phyloP scores from a whole-genome alignment of 805 yeast genomes.

The Debaryomyces prosopidis region DNA sequence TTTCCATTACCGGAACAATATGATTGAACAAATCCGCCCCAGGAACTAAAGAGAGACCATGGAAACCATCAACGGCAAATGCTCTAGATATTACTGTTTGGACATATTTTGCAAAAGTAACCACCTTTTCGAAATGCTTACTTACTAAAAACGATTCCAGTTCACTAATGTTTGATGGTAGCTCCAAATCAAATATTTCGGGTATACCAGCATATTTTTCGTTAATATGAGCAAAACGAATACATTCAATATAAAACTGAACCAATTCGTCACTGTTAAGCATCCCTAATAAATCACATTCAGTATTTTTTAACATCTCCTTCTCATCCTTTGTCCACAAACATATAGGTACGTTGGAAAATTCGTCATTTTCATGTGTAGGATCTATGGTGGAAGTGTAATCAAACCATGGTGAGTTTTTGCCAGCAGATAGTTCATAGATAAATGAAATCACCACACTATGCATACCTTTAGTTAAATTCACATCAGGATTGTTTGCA shows the following conservation, averaged over 20 bases:
- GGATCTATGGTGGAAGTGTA: slow-evolving; percentile 59
- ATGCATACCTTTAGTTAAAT: slow-evolving; percentile 52
- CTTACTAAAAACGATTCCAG: slow-evolving; percentile 15
- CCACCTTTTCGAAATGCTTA: slow-evolving; percentile 26
- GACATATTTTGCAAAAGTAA: slow-evolving; percentile 55
- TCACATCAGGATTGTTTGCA: slow-evolving; percentile 29
- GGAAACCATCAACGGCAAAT: slow-evolving; percentile 75
- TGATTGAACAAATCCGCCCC: slow-evolving; percentile 92
- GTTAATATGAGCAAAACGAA: slow-evolving; percentile 40
- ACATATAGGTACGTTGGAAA: slow-evolving; percentile 55
- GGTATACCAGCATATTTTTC: slow-evolving; percentile 35
- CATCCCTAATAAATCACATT: slow-evolving; percentile 59
- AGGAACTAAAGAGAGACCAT: slow-evolving; percentile 79
- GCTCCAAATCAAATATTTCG: slow-evolving; percentile 22
- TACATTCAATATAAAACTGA: slow-evolving; percentile 38
- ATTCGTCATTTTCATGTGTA: slow-evolving; percentile 23
- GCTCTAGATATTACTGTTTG: slow-evolving; percentile 74
- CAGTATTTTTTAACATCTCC: slow-evolving; percentile 55
- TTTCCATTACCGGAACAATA: slow-evolving; percentile 31
- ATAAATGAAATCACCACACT: slow-evolving; percentile 68
- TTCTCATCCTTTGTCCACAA: slow-evolving; percentile 61
- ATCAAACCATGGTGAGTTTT: slow-evolving; percentile 77
- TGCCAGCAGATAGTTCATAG: slow-evolving; percentile 62
- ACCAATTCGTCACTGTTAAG: slow-evolving; percentile 48
- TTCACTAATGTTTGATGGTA: slow-evolving; percentile 3